phyloP scores from a whole-genome alignment of 2,329 filamentous ascomycete species.

The Fusarium concolor region DNA sequence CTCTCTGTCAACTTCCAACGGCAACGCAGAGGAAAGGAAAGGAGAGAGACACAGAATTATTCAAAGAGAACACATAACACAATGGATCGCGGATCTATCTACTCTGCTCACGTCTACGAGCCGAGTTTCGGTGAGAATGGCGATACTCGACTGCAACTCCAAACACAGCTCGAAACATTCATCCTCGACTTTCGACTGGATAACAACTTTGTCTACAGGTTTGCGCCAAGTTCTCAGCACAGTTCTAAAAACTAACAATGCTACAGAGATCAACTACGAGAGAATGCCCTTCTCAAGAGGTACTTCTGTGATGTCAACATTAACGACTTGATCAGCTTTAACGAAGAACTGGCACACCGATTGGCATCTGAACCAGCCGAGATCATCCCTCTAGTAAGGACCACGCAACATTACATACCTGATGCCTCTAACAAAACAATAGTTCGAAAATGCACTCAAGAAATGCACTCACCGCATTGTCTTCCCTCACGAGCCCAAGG shows the following conservation, averaged over 20 bases:
- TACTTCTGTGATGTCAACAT: constrained; percentile 98
- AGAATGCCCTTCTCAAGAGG: constrained; percentile 93
- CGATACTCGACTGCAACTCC: constrained; percentile 77
- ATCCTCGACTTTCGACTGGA: constrained; percentile 94
- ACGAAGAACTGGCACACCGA: constrained; percentile 92
- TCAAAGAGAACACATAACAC: constrained; percentile 14
- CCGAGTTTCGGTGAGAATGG: constrained; percentile 73
- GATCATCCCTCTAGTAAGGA: constrained; percentile 85
- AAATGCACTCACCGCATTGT: constrained; percentile 94
- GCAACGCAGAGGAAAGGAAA: constrained; percentile 12
- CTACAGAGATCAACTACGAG: constrained; percentile 87
- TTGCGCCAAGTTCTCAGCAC: constrained; percentile 38
- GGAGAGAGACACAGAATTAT: constrained; percentile 7
- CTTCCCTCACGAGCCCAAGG: constrained; percentile 77
- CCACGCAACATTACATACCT: too few relatives aligned
- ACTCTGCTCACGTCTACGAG: constrained; percentile 84
- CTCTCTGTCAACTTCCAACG: constrained; percentile 30
- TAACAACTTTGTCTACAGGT: constrained; percentile 96
- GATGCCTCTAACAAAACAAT: constrained; percentile 14
- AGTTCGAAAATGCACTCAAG: constrained; percentile 93
- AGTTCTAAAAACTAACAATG: constrained; percentile 17
- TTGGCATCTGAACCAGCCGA: constrained; percentile 91
- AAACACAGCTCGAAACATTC: constrained; percentile 87
- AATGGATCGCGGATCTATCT: constrained; percentile 92
- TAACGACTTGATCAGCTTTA: constrained; percentile 93